Base-by-base conservation (phyloP, 2,329 filamentous ascomycete species). In the Fusarium caatingaense region DNA sequence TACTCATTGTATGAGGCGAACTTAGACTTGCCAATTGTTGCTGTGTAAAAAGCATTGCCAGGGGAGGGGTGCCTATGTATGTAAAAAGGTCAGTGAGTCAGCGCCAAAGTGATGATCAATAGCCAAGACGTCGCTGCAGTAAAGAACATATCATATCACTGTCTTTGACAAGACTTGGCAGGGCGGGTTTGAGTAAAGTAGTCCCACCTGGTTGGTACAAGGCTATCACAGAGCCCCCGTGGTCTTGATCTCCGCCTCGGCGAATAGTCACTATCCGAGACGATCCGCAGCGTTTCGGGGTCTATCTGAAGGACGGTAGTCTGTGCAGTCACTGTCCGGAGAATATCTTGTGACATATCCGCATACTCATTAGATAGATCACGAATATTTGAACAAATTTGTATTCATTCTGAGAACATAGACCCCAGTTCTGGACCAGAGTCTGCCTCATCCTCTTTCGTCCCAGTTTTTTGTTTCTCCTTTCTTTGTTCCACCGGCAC, bases 391-490 rank as follows among this genome's bases (percentile, higher is more conserved):
- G n/a, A 28, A 44, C 21, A 16, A 20, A 41, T 30, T 40, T 8
- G 48, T 61, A 45, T 63, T 56, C 61, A 71, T 63, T 72, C 69
- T 46, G 49, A 65, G 69, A 78, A 78, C 16, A 78, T 72, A 12
- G 68, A 74, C 4, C 64, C 74, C 50, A 79, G 50, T 25, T 79
- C 76, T 41, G 75, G 76, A 21, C 65, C 73, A 45, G 76, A 78
- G 30, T 59, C 54, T 46, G 56, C 68, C n/a, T 68, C 60, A 15
- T 57, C 54, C 4, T 62, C 58, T 18, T 56, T 45, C n/a, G 65
- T 56, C 10, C 56, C 45, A 10, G 44, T 37, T 20, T 23, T 41
- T 12, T n/a, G 46, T n/a, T 70, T 54, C 9, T 56, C 48, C 4
- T 44, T 37, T 21, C n/a, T 59, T 30, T 55, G 71, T 42, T 78